Percentiles rank a stretch among this genome's conserved stretches.
phyloP scores from a whole-genome alignment of 2,329 filamentous ascomycete species.

The Diaporthe sp. region DNA sequence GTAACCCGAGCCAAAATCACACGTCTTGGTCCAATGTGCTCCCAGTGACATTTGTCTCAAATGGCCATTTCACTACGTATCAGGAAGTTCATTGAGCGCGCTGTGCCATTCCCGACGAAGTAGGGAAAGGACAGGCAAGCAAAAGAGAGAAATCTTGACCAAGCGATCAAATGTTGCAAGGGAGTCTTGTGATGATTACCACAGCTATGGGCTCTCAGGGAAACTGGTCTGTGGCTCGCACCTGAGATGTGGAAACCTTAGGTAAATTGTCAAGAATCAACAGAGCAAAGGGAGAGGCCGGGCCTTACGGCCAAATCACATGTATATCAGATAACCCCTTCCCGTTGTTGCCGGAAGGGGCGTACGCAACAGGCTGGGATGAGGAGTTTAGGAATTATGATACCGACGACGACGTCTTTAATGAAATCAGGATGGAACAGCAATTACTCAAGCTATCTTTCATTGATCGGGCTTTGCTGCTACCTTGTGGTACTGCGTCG shows the following conservation, averaged over 20 bases:
- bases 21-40: not conserved
- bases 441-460: not conserved
- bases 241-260: not conserved
- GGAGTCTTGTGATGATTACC: no score
- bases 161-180: not conserved
- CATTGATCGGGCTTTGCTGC: not conserved
- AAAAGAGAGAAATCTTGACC: not conserved
- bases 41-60: not conserved
- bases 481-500: not conserved
- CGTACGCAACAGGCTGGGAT: not conserved
- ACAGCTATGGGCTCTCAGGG: not conserved
- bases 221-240: not conserved
- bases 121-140: not conserved
- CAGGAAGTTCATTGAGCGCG: not conserved
- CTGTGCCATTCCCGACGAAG: not conserved
- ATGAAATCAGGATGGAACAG: not conserved
- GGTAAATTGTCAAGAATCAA: no score
- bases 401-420: constrained; percentile 18
- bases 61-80: not conserved
- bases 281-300: not conserved
- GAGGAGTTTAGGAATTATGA: constrained; percentile 26
- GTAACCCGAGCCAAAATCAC: not conserved
- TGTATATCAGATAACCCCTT: constrained; percentile 1
- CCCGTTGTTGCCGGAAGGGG: not conserved
- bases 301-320: not conserved